Evolutionary conservation across 2,329 filamentous ascomycete species (phyloP).

Genomic region (Neodidymelliopsis sp.): DNA sequence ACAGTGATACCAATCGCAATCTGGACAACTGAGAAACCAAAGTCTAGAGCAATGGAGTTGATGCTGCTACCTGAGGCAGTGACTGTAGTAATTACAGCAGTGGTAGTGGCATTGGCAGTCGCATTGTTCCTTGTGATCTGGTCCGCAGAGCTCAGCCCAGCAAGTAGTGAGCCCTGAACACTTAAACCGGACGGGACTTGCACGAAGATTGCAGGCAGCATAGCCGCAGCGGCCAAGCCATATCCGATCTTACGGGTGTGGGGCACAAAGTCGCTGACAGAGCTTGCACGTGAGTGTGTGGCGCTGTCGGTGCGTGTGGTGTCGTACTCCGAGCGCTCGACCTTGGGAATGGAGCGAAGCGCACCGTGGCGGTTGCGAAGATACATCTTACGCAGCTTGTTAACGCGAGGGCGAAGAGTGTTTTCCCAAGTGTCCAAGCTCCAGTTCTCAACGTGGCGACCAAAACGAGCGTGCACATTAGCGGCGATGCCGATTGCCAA

Average conservation of each 20-base stretch:
- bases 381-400: conserved; percentile 37
- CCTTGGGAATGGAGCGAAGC: conserved; percentile 15
- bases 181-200: conserved; percentile 68
- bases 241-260: conserved; percentile 62
- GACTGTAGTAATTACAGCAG: no score
- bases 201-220: conserved; percentile 85
- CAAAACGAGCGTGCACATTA: conserved; percentile 78
- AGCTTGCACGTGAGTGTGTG: conserved; percentile 30
- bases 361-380: conserved; percentile 31
- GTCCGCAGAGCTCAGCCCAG: conserved; percentile 64
- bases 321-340: conserved; percentile 32
- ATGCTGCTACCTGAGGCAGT: conserved; percentile 33
- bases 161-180: conserved; percentile 64
- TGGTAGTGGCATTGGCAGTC: no score
- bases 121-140: conserved; percentile 60
- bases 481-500: conserved; percentile 78
- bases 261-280: conserved; percentile 38
- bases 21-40: conserved; percentile 58
- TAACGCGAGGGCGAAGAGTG: conserved; percentile 53
- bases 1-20: conserved; percentile 61
- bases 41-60: conserved; percentile 57
- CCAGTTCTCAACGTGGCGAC: conserved; percentile 64
- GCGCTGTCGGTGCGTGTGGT: conserved; percentile 26
- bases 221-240: conserved; percentile 81
- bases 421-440: conserved; percentile 63